phyloP scores from a whole-genome alignment of 2,329 filamentous ascomycete species.

The Fusarium odoratissimum region DNA sequence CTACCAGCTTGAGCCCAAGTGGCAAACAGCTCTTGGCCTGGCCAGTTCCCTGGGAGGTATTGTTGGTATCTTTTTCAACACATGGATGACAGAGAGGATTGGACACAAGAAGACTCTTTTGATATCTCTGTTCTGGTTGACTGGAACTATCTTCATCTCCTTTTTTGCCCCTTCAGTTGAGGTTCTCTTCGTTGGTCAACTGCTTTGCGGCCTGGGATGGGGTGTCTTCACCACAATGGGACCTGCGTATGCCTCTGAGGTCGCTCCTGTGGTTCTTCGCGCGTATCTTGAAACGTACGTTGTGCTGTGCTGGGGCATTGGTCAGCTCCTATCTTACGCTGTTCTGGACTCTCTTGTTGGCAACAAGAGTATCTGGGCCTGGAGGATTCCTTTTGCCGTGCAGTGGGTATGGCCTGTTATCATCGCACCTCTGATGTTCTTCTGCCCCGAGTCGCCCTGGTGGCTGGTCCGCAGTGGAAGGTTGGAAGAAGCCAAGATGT shows the following conservation, averaged over 20 bases:
- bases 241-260: slow-evolving; percentile 58
- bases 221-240: slow-evolving; percentile 57
- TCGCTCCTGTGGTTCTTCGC: slow-evolving; percentile 55
- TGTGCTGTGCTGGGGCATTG: slow-evolving; percentile 57
- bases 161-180: slow-evolving; percentile 51
- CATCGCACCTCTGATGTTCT: slow-evolving; percentile 43
- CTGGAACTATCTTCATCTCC: slow-evolving; percentile 46
- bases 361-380: slow-evolving; percentile 48
- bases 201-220: slow-evolving; percentile 57
- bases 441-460: slow-evolving; percentile 52
- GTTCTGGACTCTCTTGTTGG: slow-evolving; percentile 26
- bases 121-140: slow-evolving; percentile 56
- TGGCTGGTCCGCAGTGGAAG: slow-evolving; percentile 44
- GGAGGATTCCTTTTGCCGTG: slow-evolving; percentile 51
- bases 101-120: slow-evolving; percentile 59
- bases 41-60: slow-evolving; percentile 22
- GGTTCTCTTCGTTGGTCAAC: slow-evolving; percentile 57
- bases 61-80: slow-evolving; percentile 34
- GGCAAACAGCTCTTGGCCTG: slow-evolving; percentile 11
- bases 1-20: slow-evolving; percentile 10
- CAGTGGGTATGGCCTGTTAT: slow-evolving; percentile 52
- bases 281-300: slow-evolving; percentile 55
- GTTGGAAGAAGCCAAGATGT: neutral
- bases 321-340: slow-evolving; percentile 53
- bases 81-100: slow-evolving; percentile 24